Percentiles rank a stretch among this genome's conserved stretches.
These are phyloP conservation scores for Ichthyophthirius multifiliis DNA, from an alignment of 169 alveolate genomes.

Conservation along the genomic window DNA sequence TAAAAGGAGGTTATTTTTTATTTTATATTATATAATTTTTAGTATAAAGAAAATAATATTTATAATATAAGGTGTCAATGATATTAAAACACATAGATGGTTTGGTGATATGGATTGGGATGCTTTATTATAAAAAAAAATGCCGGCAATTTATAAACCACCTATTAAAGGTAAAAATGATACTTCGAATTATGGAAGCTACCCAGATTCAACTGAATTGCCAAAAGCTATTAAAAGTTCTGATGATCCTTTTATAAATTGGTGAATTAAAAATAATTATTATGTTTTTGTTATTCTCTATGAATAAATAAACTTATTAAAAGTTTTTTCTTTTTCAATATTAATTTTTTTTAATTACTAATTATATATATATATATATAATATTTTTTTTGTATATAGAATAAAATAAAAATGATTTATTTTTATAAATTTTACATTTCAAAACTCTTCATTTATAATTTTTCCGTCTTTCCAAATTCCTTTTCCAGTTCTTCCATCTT, in stretches of 20 bases:
- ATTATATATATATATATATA: too few relatives aligned
- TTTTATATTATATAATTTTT: too few relatives aligned
- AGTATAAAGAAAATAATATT: too few relatives aligned
- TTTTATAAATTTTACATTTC: too few relatives aligned
- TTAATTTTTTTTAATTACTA: too few relatives aligned
- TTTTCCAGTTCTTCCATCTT: constrained; percentile 51
- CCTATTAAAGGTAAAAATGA: constrained; percentile 63
- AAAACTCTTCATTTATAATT: neutral
- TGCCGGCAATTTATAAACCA: constrained; percentile 74
- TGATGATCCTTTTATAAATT: constrained; percentile 78
- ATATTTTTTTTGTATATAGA: too few relatives aligned
- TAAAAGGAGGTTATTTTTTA: too few relatives aligned
- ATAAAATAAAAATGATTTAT: too few relatives aligned
- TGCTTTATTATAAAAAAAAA: constrained; percentile 36
- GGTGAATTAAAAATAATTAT: too few relatives aligned
- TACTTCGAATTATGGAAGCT: constrained; percentile 57
- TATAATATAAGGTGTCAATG: constrained; percentile 73
- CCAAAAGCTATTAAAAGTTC: constrained; percentile 59
- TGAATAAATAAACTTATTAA: too few relatives aligned
- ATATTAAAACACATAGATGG: constrained; percentile 74
- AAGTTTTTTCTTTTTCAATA: too few relatives aligned
- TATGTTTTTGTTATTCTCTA: too few relatives aligned
- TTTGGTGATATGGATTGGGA: constrained; percentile 75
- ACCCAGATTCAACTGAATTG: constrained; percentile 64
- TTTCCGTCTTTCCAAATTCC: constrained; percentile 85